Base-by-base conservation (phyloP, 73 alveolate genomes). In the Paramecium primaurelia region DNA sequence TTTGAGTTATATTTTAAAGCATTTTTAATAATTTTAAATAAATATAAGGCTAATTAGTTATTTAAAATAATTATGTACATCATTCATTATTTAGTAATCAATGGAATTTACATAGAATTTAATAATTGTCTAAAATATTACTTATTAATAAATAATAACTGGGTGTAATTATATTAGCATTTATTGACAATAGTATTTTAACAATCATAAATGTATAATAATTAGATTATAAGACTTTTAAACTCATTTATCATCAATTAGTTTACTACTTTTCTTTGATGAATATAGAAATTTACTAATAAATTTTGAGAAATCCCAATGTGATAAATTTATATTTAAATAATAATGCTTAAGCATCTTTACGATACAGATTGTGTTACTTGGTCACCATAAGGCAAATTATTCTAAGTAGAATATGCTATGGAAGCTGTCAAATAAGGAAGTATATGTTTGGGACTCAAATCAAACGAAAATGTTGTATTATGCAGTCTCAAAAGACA, bases 351-450 rank as follows among this genome's bases (percentile, higher is more conserved):
- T 86, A 95, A 95, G 91, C 93, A 95, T 96, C 95, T 93, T 6
- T 98, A 98, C 92, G 99, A 98, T 86, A 96, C 97, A 88, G 98
- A 95, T 92, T 94, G 99, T 90, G 93, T 96, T 71, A 98, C 99
- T 18, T 98, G 99, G 99, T 96, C 98, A 86, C 99, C 99, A 42
- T 96, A 97, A 51, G 99, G 99, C 58, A 96, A 99, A 28, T 88
- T 98, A 86, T 95, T 97, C 77, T 97, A 98, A 98, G 97, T 96
- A 38, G 99, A 97, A 73, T 98, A 98, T 88, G 99, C 99, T 77
- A 98, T 96, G 98, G 99, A 98, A 88, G 99, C 99, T 2, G 99
- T 98, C 22, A 97, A 97, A 94, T 98, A 98, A 89, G 99, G 99
- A 30, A 95, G 98, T 60, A 96, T 97, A 36, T 92, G 97, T 60